Conservation (phyloP, 768 basidiomycete species). For the Lentinula aciculospora region DNA sequence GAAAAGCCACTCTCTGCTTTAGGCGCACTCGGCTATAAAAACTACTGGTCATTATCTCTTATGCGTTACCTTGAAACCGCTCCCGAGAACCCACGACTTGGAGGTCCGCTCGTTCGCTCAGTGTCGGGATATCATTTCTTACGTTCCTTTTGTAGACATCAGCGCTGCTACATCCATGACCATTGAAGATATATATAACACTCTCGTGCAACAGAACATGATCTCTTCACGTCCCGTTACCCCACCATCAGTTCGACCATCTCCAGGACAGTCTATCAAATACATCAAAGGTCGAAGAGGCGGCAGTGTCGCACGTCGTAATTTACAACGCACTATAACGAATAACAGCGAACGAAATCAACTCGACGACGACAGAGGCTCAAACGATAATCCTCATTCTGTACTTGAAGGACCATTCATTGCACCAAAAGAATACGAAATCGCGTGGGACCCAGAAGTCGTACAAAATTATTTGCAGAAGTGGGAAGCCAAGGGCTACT, state of each 20-base stretch:
- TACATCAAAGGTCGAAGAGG: conserved; percentile 56
- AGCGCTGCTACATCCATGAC: conserved; percentile 86
- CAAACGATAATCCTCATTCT: conserved; percentile 22
- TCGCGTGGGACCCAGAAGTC: conserved; percentile 64
- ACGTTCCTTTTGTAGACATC: conserved; percentile 53
- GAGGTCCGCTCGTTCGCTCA: conserved; percentile 47
- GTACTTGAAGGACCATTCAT: conserved; percentile 47
- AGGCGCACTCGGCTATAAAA: conserved; percentile 90
- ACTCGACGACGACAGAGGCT: conserved; percentile 36
- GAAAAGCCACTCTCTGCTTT: conserved; percentile 94
- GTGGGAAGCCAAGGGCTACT: conserved; percentile 76
- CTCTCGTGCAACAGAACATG: conserved; percentile 70
- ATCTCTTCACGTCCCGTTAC: conserved; percentile 44
- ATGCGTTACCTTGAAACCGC: conserved; percentile 70
- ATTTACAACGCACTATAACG: conserved; percentile 43
- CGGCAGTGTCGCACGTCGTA: conserved; percentile 58
- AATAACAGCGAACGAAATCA: conserved; percentile 27
- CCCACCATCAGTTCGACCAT: conserved; percentile 51
- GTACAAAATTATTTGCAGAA: conserved; percentile 60
- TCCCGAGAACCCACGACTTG: conserved; percentile 57
- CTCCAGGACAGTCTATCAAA: conserved; percentile 77
- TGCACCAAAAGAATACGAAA: conserved; percentile 64
- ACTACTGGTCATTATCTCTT: conserved; percentile 88
- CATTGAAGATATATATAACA: conserved; percentile 76
- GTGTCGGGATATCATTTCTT: conserved; percentile 8